These are phyloP conservation scores for Paraglomus occultum DNA, from an alignment of 192 early-diverging fungal species.

Conservation along the genomic window DNA sequence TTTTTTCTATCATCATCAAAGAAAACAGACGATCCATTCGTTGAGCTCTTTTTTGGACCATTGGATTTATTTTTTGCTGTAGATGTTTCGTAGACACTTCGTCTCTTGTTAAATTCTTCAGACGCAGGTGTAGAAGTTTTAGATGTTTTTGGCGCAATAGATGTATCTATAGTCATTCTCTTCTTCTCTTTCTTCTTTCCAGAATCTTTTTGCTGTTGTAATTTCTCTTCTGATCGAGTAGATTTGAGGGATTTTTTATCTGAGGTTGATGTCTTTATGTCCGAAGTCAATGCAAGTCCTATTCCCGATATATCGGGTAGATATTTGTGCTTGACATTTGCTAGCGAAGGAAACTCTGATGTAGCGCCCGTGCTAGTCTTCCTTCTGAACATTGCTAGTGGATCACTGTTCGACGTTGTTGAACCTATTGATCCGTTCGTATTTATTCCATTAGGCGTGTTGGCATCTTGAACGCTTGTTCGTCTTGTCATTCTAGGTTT, in stretches of 20 bases:
- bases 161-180: conserved; percentile 13
- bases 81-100: background rate
- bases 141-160: conserved; percentile 1
- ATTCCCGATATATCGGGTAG: conserved; percentile 7
- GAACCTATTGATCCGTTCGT: background rate
- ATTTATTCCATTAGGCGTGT: background rate
- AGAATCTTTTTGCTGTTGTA: background rate
- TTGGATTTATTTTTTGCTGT: background rate
- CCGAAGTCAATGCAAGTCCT: background rate
- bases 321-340: background rate
- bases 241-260: conserved; percentile 17
- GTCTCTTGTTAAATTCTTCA: background rate
- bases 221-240: conserved; percentile 22
- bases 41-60: background rate
- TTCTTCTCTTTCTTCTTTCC: conserved; percentile 16
- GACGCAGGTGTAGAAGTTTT: background rate
- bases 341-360: background rate
- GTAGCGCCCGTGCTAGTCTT: background rate
- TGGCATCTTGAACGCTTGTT: background rate
- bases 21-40: background rate
- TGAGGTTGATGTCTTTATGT: background rate
- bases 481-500: background rate
- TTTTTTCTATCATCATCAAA: background rate
- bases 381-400: background rate
- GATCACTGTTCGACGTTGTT: background rate